Evolutionary conservation across 306 rosid species (phyloP), one percentile per base, ranked within the genome.

Genomic region (Sophora flavescens): DNA sequence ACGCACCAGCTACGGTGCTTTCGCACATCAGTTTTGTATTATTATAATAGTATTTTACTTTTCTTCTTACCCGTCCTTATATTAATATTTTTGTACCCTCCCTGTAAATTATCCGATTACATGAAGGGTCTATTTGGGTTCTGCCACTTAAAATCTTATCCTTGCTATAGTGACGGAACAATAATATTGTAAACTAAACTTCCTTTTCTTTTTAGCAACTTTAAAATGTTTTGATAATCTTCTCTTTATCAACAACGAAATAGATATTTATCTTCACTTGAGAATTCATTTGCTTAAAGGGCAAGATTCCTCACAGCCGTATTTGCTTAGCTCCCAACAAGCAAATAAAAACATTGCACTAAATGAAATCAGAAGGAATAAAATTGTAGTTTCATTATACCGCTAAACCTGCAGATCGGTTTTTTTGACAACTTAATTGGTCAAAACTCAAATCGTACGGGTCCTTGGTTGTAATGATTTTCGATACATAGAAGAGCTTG

Each of bases 121-220:
- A 58, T 58, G 47, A 75, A 74, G 45, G 45, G 73, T 81, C 84
- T 66, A 85, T 81, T 85, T 58, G 78, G 84, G 88, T 82, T 82
- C 83, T 22, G 15, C 60, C 14, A 32, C 56, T 72, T 16, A 45
- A 64, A 26, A 38, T 62, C 57, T 63, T 26, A 7, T 47, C 52
- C 14, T 28, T 14, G 6, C 22, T 35, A 14, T 64, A 57, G 73
- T 59, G 47, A 65, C 48, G 7, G 54, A 50, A 39, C 65, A 44
- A n/a, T 39, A 48, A 7, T 82, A 57, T 50, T 39, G 33, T 47
- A 64, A 38, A 41, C 56, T 38, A 38, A 15, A 57, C 52, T 15
- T 11, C 30, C 50, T 30, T 9, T 15, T 0, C 54, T 12, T 3
- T 57, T 57, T 42, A 39, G 47, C 13, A 66, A 56, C 60, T 56